Evolutionary conservation across 2,329 filamentous ascomycete species (phyloP), one percentile per base, ranked within the genome.

Genomic region (Emergomyces orientalis): DNA sequence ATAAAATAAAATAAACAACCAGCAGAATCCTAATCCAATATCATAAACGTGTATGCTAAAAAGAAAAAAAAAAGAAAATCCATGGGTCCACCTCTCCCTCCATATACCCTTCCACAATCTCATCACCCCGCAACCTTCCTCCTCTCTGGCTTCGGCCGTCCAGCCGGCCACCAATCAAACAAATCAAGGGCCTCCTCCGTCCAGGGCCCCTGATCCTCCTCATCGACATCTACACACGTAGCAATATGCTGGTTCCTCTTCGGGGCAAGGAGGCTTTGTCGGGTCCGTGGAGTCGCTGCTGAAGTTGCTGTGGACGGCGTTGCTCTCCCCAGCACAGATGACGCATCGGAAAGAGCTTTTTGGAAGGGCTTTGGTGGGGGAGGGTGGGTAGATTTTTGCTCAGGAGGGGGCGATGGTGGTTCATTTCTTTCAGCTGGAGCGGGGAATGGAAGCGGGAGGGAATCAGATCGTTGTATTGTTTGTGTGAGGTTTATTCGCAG

Each of bases 161-260:
- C 74, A 7, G 71, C 71, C 19, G 76, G 76, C 76, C 76, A 78
- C 65, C 74, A 78, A 54, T 77, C 76, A 65, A 78, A 78, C 25
- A 78, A 67, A 67, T 78, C 74, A 32, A 75, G 67, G 17, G 76
- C 76, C 64, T 78, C 76, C 0, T 69, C 68, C 5, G 76, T 78
- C 76, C 76, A 78, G 0, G 76, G 75, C 0, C 76, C 76, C 63
- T 73, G 68, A 51, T 75, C 74, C 6, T 63, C 62, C 25, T 64
- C 65, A 9, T 67, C 63, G 30, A 68, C 66, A 19, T 69, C 66
- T 14, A 54, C 45, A 30, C 56, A 59, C 11, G 56, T 59, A 25
- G 56, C 56, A n/a, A 59, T 39, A 19, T 59, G 56, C 37, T 59
- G 56, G 56, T 59, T 59, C 39, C 56, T 39, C 39, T 59, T 59